These are phyloP conservation scores for Oryza glaberrima DNA, from an alignment of 176 grass and related monocot genomes.

Conservation along the genomic window DNA sequence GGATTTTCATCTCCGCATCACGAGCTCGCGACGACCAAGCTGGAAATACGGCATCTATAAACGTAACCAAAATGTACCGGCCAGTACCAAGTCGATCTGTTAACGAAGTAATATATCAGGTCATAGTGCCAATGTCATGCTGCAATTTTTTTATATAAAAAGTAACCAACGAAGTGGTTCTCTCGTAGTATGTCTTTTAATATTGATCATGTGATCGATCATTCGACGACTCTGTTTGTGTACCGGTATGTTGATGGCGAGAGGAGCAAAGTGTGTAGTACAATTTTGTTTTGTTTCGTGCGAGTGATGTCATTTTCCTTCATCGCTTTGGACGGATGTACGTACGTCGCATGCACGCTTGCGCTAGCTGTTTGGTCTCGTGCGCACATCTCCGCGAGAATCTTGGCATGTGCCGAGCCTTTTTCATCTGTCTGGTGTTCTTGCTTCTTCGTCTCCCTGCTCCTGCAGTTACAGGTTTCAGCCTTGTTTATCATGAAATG, in stretches of 20 bases:
- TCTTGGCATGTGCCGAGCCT: constrained; percentile 45
- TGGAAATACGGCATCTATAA: neutral
- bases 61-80: neutral
- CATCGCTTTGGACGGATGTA: neutral
- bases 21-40: neutral
- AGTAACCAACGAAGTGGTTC: neutral
- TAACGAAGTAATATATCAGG: neutral
- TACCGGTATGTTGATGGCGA: neutral
- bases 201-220: neutral
- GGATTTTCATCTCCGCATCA: neutral
- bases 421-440: constrained; percentile 5
- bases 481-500: constrained; percentile 8
- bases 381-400: constrained; percentile 31
- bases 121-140: neutral
- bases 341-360: neutral
- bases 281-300: neutral
- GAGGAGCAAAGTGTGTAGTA: neutral
- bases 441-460: neutral
- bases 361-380: neutral
- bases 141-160: neutral
- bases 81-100: neutral
- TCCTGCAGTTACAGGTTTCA: neutral
- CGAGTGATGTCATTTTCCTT: neutral
- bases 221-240: neutral
- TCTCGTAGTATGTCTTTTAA: neutral